A percentile compares a stretch with the other conserved stretches of the same genome.
phyloP scores from a whole-genome alignment of 1,139 yeast species.

The Pichia sp. region DNA sequence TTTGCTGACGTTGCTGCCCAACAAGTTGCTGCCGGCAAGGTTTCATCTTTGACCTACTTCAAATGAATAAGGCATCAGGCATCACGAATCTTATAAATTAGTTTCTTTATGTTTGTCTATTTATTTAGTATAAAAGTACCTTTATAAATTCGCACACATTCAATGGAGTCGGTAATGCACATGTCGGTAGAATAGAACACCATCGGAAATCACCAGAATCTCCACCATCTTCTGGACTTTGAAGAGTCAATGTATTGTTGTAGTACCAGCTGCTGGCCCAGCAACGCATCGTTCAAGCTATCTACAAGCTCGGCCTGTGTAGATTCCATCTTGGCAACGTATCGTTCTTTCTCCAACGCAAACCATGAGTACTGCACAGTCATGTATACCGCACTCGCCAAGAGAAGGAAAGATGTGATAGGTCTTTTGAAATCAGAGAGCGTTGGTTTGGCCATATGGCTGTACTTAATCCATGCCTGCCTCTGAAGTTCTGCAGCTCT shows the following conservation, averaged over 20 bases:
- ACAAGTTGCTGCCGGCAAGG: constrained; percentile 15
- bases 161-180: background rate
- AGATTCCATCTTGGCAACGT: constrained; percentile 22
- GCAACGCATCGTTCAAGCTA: constrained; percentile 25
- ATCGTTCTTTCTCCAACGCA: constrained; percentile 27
- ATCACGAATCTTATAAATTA: background rate
- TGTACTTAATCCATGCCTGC: constrained; percentile 22
- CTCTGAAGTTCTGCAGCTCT: constrained; percentile 21
- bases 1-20: constrained; percentile 40
- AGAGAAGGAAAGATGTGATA: constrained; percentile 26
- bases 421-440: constrained; percentile 31
- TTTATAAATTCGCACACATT: background rate
- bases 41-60: constrained; percentile 16
- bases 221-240: constrained; percentile 11
- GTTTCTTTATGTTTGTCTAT: constrained; percentile 1
- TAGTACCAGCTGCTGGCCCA: constrained; percentile 22
- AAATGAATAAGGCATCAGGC: constrained; percentile 5
- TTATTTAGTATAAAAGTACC: background rate
- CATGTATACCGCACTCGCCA: constrained; percentile 29
- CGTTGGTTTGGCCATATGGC: constrained; percentile 23
- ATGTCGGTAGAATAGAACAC: background rate
- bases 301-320: constrained; percentile 24
- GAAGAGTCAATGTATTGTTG: constrained; percentile 4
- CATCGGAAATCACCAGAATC: constrained; percentile 10
- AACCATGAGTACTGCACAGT: constrained; percentile 30